A percentile compares a stretch with the other conserved stretches of the same genome.
phyloP scores from a whole-genome alignment of 768 basidiomycete genomes.

The Paxillus rubicundulus region DNA sequence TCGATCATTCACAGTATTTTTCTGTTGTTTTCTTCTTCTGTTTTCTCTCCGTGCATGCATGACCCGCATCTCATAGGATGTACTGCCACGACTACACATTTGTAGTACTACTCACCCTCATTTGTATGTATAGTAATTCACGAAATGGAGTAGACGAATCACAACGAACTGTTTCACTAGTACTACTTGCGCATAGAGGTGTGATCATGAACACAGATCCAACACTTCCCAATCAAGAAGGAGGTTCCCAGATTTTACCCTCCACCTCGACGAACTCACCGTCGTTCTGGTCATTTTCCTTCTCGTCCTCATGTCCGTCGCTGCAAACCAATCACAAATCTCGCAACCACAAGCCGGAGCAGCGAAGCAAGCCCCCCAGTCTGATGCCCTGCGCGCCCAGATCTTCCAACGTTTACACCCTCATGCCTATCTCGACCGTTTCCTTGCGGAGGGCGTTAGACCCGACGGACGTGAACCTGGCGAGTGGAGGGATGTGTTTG shows the following conservation, averaged over 20 bases:
- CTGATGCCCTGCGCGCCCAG: conserved; percentile 30
- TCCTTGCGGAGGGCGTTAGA: conserved; percentile 71
- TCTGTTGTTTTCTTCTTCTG: not conserved
- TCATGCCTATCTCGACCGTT: conserved; percentile 80
- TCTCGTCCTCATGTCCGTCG: not conserved
- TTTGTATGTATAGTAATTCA: conserved; percentile 11
- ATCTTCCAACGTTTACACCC: conserved; percentile 91
- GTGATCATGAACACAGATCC: no score
- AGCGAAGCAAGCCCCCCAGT: conserved; percentile 1
- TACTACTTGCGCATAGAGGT: no score
- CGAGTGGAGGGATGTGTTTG: conserved; percentile 70
- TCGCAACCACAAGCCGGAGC: not conserved
- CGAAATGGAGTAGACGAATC: not conserved
- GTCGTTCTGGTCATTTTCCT: not conserved
- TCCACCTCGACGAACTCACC: not conserved
- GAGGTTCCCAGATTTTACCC: not conserved
- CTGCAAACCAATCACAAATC: not conserved
- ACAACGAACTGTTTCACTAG: not conserved
- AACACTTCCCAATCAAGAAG: not conserved
- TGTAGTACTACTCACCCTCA: conserved; percentile 27
- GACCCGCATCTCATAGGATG: not conserved
- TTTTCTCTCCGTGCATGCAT: not conserved
- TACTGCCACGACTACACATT: conserved; percentile 17
- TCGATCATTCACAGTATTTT: conserved; percentile 18
- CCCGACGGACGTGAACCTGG: conserved; percentile 77